A percentile compares a stretch with the other conserved stretches of the same genome.
Evolutionary conservation across 2,329 filamentous ascomycete genomes (phyloP).

Genomic region (Nakataea oryzae): DNA sequence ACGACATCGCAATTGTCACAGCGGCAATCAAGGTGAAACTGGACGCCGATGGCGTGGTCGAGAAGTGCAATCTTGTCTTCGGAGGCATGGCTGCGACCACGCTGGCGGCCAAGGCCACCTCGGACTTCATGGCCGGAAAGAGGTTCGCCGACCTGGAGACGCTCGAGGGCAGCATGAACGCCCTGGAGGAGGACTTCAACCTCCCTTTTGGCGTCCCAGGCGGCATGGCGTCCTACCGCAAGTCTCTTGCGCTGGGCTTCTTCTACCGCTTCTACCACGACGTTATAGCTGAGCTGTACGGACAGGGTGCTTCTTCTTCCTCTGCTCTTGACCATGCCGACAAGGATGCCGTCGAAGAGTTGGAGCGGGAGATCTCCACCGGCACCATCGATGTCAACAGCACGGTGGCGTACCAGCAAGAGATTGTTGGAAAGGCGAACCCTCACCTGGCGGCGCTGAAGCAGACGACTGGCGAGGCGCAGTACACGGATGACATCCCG

Average conservation of each 20-base stretch:
- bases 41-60: slow-evolving; percentile 54
- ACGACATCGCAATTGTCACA: slow-evolving; percentile 97
- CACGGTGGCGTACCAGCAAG: slow-evolving; percentile 68
- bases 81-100: slow-evolving; percentile 94
- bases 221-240: slow-evolving; percentile 94
- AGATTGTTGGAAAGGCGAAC: slow-evolving; percentile 74
- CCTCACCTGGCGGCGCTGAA: slow-evolving; percentile 86
- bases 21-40: slow-evolving; percentile 69
- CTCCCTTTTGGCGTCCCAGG: slow-evolving; percentile 84
- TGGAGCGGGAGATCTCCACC: slow-evolving; percentile 72
- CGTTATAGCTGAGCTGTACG: slow-evolving; percentile 52
- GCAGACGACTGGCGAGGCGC: slow-evolving; percentile 86
- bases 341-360: slow-evolving; percentile 67
- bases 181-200: slow-evolving; percentile 82
- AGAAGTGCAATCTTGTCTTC: slow-evolving; percentile 72
- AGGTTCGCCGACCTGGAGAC: slow-evolving; percentile 72
- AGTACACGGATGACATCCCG: slow-evolving; percentile 94
- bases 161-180: slow-evolving; percentile 80
- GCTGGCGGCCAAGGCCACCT: slow-evolving; percentile 71
- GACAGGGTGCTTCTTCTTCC: slow-evolving; percentile 14
- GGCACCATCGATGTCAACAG: slow-evolving; percentile 71
- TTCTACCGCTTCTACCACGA: slow-evolving; percentile 98
- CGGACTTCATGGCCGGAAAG: slow-evolving; percentile 65
- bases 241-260: slow-evolving; percentile 81
- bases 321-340: slow-evolving; percentile 37